These are phyloP conservation scores for Lipomyces kockii DNA, from an alignment of 805 yeast species.

Conservation along the genomic window DNA sequence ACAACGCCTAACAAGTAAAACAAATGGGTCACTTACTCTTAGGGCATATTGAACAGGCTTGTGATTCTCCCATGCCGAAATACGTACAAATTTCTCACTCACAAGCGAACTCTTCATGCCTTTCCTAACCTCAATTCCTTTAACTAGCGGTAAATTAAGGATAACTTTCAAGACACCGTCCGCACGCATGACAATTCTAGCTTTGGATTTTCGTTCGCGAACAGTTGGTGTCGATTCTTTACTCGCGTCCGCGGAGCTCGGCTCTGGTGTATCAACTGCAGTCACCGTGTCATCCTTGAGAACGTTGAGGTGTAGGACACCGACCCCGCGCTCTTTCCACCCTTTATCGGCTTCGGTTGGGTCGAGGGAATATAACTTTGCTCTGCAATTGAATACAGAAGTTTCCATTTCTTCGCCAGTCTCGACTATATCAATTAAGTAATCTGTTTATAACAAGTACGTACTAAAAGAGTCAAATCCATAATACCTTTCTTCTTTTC, in stretches of 20 bases:
- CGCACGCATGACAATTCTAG: slow-evolving; percentile 88
- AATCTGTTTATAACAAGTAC: slow-evolving; percentile 38
- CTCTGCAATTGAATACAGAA: slow-evolving; percentile 67
- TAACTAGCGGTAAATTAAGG: slow-evolving; percentile 69
- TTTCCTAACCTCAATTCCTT: slow-evolving; percentile 60
- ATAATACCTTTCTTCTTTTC: slow-evolving; percentile 39
- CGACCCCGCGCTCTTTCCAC: slow-evolving; percentile 96
- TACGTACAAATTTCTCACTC: slow-evolving; percentile 81
- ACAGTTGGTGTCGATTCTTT: slow-evolving; percentile 14
- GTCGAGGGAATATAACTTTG: slow-evolving; percentile 78
- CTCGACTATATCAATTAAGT: slow-evolving; percentile 54
- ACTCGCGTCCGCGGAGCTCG: slow-evolving; percentile 11
- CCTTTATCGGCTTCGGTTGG: slow-evolving; percentile 65
- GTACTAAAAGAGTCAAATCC: background rate
- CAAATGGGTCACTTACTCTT: slow-evolving; percentile 43
- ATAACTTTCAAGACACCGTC: slow-evolving; percentile 83
- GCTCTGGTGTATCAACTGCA: slow-evolving; percentile 6
- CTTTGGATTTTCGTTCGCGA: slow-evolving; percentile 43
- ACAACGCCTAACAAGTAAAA: background rate
- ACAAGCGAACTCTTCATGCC: slow-evolving; percentile 87
- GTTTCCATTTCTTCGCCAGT: slow-evolving; percentile 93
- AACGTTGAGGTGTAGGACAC: slow-evolving; percentile 78
- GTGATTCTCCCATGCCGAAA: slow-evolving; percentile 66
- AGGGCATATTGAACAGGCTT: slow-evolving; percentile 83
- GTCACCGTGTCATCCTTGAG: slow-evolving; percentile 31